Conservation (phyloP, 257 asterid genomes). For the Lavandula angustifolia region DNA sequence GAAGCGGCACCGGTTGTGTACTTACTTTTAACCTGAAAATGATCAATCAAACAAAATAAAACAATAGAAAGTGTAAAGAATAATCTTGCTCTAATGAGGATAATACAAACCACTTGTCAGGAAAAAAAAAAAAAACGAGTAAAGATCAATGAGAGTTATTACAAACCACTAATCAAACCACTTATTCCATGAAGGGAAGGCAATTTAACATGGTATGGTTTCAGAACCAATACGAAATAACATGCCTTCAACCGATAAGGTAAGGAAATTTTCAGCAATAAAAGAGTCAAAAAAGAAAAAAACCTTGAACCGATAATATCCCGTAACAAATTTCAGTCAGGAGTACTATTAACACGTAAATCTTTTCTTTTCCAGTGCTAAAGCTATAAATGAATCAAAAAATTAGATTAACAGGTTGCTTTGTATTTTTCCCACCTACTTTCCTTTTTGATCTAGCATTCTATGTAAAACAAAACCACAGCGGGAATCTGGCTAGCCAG, state of each 20-base stretch:
- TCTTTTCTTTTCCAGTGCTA: background rate
- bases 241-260: background rate
- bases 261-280: slow-evolving; percentile 14
- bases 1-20: slow-evolving; percentile 96
- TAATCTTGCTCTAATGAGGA: background rate
- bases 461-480: background rate
- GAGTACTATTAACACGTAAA: background rate
- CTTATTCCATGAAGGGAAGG: background rate
- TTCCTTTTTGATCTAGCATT: slow-evolving; percentile 10
- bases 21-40: slow-evolving; percentile 84
- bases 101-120: background rate
- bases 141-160: slow-evolving; percentile 4
- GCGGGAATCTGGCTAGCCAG: slow-evolving; percentile 7
- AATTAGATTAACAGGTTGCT: background rate
- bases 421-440: background rate
- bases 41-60: slow-evolving; percentile 30
- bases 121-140: slow-evolving; percentile 18
- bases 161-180: background rate
- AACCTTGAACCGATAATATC: background rate
- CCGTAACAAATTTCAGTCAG: slow-evolving; percentile 13
- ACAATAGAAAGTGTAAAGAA: slow-evolving; percentile 17
- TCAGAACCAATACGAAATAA: slow-evolving; percentile 11
- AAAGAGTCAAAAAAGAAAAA: background rate
- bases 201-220: slow-evolving; percentile 23
- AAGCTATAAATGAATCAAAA: slow-evolving; percentile 18